phyloP scores from a whole-genome alignment of 2,329 filamentous ascomycete genomes.

The Neofusicoccum ribis region DNA sequence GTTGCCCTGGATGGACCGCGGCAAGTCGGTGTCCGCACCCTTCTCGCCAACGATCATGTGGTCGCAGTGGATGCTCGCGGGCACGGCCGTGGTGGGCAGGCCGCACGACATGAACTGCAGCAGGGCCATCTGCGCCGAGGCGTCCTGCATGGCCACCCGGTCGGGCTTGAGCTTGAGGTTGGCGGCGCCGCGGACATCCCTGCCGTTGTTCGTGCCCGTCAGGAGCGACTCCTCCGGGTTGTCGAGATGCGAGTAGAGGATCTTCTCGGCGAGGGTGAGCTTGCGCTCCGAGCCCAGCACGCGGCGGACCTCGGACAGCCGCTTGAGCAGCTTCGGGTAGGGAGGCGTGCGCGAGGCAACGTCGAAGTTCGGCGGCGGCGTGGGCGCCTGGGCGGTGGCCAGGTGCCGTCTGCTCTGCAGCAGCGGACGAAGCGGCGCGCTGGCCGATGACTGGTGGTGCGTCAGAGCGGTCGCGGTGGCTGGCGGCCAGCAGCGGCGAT shows the following conservation, averaged over 20 bases:
- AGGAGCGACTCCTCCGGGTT: conserved; percentile 86
- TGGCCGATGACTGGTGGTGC: conserved; percentile 27
- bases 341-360: conserved; percentile 66
- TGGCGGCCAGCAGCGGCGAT: neutral
- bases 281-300: conserved; percentile 65
- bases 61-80: conserved; percentile 97
- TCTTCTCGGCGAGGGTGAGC: conserved; percentile 94
- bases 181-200: conserved; percentile 78
- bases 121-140: conserved; percentile 96
- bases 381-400: conserved; percentile 33
- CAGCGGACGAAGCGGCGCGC: conserved; percentile 16
- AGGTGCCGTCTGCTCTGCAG: conserved; percentile 30
- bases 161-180: conserved; percentile 98
- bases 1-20: conserved; percentile 83
- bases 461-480: conserved; percentile 23
- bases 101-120: conserved; percentile 98
- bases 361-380: conserved; percentile 33
- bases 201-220: conserved; percentile 78
- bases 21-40: conserved; percentile 82
- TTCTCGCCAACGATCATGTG: conserved; percentile 96
- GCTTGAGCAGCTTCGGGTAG: conserved; percentile 78
- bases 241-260: conserved; percentile 93
- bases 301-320: conserved; percentile 71
- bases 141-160: conserved; percentile 98
- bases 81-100: conserved; percentile 83